phyloP scores from a whole-genome alignment of 768 basidiomycete genomes.

The Astraeus odoratus region DNA sequence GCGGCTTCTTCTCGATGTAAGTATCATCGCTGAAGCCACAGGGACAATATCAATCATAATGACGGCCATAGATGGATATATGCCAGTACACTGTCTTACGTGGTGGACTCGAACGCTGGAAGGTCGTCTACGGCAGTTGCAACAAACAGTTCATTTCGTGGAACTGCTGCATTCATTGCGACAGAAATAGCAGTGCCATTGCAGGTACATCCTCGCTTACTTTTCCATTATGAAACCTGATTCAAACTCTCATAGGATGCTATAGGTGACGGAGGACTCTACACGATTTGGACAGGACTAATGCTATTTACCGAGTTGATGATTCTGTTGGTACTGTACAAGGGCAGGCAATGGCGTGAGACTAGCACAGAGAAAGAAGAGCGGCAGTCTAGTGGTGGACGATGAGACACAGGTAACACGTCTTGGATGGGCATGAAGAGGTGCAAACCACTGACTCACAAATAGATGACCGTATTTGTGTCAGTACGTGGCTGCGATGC shows the following conservation, averaged over 20 bases:
- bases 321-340: conserved; percentile 53
- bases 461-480: no score
- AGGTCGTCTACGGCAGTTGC: conserved; percentile 74
- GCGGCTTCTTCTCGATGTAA: conserved; percentile 71
- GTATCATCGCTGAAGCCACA: conserved; percentile 20
- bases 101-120: conserved; percentile 84
- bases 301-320: conserved; percentile 47
- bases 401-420: no score
- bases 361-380: conserved; percentile 39
- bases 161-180: conserved; percentile 57
- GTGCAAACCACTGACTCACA: no score
- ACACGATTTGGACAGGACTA: conserved; percentile 59
- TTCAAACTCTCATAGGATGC: conserved; percentile 44
- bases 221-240: not conserved
- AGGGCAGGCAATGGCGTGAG: conserved; percentile 57
- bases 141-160: conserved; percentile 69
- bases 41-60: no score
- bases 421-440: no score
- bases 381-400: conserved; percentile 2
- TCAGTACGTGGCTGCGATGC: no score
- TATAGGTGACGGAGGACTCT: conserved; percentile 81
- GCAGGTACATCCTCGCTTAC: conserved; percentile 28
- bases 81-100: conserved; percentile 70
- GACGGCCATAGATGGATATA: conserved; percentile 51
- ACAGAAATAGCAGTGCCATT: conserved; percentile 74